Percentiles rank a stretch among this genome's conserved stretches.
Evolutionary conservation across 1,139 yeast genomes (phyloP).

Genomic region (Yamadazyma atlantica): DNA sequence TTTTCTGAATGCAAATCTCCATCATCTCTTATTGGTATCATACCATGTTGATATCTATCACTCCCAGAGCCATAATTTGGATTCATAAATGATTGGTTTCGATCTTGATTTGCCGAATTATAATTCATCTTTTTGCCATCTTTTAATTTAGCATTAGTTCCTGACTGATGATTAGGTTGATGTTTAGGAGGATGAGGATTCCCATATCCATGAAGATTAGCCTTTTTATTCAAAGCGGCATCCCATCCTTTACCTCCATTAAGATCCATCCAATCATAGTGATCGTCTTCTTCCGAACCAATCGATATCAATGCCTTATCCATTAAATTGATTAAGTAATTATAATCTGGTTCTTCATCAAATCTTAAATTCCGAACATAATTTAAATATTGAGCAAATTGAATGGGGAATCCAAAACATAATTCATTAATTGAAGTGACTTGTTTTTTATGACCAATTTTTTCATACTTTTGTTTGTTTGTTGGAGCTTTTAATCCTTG

Average conservation of each 20-base stretch:
- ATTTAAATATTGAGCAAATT: conserved; percentile 74
- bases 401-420: conserved; percentile 69
- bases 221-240: conserved; percentile 71
- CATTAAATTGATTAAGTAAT: conserved; percentile 42
- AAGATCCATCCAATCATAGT: conserved; percentile 83
- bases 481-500: conserved; percentile 71
- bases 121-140: conserved; percentile 18
- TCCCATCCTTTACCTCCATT: conserved; percentile 87
- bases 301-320: conserved; percentile 40
- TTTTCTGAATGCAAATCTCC: conserved; percentile 41
- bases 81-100: conserved; percentile 19
- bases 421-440: conserved; percentile 68
- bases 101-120: conserved; percentile 26
- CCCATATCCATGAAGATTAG: conserved; percentile 79
- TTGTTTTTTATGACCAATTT: conserved; percentile 77
- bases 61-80: conserved; percentile 9
- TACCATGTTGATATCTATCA: conserved; percentile 21
- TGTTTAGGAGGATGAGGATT: conserved; percentile 60
- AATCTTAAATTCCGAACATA: conserved; percentile 70
- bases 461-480: conserved; percentile 78
- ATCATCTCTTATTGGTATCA: conserved; percentile 37
- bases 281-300: conserved; percentile 51
- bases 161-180: conserved; percentile 27
- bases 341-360: conserved; percentile 79
- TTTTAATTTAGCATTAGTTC: conserved; percentile 15